These are phyloP conservation scores for Cyamopsis tetragonoloba DNA, from an alignment of 306 rosid genomes.

Conservation along the genomic window DNA sequence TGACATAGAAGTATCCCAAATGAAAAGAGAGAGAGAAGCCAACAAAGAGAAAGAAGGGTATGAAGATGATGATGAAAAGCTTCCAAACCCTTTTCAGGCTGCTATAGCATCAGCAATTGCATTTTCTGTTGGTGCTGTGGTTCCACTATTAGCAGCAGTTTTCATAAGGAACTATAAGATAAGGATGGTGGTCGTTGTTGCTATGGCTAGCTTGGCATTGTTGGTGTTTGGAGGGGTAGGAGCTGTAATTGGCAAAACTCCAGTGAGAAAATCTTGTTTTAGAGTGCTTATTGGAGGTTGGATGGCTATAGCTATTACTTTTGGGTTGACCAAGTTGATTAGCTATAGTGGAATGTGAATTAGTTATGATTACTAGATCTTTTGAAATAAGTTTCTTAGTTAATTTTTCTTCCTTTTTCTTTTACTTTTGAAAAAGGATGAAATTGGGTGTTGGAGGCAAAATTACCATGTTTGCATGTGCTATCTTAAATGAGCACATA, in stretches of 20 bases:
- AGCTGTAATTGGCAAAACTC: constrained; percentile 40
- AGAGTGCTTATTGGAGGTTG: constrained; percentile 53
- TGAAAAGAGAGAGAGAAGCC: constrained; percentile 32
- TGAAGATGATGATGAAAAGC: constrained; percentile 33
- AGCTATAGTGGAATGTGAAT: constrained; percentile 30
- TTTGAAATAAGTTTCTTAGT: background rate
- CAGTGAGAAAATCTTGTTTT: constrained; percentile 32
- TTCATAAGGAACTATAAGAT: constrained; percentile 35
- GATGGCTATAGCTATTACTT: constrained; percentile 61
- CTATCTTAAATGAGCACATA: background rate
- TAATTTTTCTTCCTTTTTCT: background rate
- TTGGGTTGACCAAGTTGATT: constrained; percentile 52
- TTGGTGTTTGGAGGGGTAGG: constrained; percentile 46
- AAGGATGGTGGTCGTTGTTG: constrained; percentile 43
- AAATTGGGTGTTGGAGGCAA: background rate
- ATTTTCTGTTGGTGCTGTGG: constrained; percentile 48
- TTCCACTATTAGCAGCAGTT: constrained; percentile 49
- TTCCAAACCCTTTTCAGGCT: constrained; percentile 48
- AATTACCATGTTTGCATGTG: background rate
- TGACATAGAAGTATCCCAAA: constrained; percentile 49
- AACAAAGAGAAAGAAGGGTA: background rate
- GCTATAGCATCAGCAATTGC: constrained; percentile 59
- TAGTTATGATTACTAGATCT: background rate
- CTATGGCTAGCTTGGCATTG: constrained; percentile 41
- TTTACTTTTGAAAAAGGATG: background rate